Evolutionary conservation across 257 asterid genomes (phyloP).

Genomic region (Cordia subcordata): DNA sequence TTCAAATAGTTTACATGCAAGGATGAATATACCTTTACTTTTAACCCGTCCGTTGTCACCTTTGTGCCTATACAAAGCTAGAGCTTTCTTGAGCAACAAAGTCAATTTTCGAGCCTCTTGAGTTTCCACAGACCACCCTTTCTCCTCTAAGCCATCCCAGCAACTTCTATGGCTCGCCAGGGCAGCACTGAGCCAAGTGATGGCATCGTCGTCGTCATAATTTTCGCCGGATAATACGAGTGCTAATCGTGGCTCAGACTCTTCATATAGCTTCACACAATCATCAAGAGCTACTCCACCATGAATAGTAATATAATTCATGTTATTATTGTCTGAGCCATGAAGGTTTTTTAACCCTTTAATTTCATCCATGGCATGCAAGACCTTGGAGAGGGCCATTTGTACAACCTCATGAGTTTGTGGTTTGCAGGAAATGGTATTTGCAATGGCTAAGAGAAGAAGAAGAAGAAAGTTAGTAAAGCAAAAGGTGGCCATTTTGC

Average conservation of each 20-base stretch:
- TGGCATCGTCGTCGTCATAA: conserved; percentile 38
- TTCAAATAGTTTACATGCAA: too few species aligned
- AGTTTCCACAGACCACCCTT: conserved; percentile 16
- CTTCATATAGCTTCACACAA: conserved; percentile 46
- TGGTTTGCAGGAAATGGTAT: conserved; percentile 16
- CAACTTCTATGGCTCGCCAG: conserved; percentile 56
- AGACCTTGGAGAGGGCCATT: conserved; percentile 30
- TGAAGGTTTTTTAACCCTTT: conserved; percentile 5
- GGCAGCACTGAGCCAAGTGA: conserved; percentile 72
- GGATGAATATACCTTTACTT: conserved; percentile 27
- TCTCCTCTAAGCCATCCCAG: conserved; percentile 51
- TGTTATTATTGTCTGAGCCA: conserved; percentile 18
- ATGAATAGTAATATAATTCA: neutral
- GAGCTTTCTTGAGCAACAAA: conserved; percentile 34
- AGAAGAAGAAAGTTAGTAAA: conserved; percentile 2
- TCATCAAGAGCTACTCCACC: conserved; percentile 28
- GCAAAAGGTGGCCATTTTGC: neutral
- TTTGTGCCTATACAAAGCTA: conserved; percentile 29
- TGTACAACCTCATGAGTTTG: conserved; percentile 30
- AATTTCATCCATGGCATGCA: conserved; percentile 37
- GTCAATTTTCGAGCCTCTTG: conserved; percentile 32
- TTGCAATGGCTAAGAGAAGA: conserved; percentile 9
- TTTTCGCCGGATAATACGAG: conserved; percentile 18
- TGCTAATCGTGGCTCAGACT: conserved; percentile 37
- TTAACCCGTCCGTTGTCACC: neutral